Evolutionary conservation across 768 basidiomycete species (phyloP), one percentile per base, ranked within the genome.

Genomic region (Phanerodontia chrysosporium): DNA sequence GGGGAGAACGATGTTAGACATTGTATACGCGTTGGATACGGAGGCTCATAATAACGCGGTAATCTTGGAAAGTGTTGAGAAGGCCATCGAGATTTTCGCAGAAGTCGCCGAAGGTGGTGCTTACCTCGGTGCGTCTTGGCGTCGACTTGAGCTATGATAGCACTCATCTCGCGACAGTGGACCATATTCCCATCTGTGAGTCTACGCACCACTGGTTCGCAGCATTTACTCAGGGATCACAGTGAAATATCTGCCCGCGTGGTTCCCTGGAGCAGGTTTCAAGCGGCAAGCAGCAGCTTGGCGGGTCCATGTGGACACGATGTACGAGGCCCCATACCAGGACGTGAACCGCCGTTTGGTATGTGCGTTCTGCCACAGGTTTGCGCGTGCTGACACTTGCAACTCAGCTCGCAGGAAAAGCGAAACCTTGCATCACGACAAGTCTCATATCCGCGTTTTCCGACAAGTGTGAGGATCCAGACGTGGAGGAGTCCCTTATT

Each of bases 251-350:
- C 22, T 67, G 22, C 66, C 65, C 0, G 32, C 46, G 18, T 66
- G 66, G 66, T 45, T 64, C 29, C 66, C 66, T 54, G 66, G 66
- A 1, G 65, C 65, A n/a, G 51, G 36, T 2, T 67, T 66, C 35
- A 48, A 61, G 22, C 39, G 46, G 22, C 35, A 54, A 25, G 66
- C 66, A 12, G 28, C 14, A 18, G 29, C 9, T 1, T 51, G 49
- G 49, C 30, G 32, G 49, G 12, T 22, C 2, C 5, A 32, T 3
- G 49, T 51, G 9, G 49, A 51, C 29, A 29, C 14, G 5, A 51
- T 51, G 49, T 51, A n/a, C 13, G 29, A 30, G 21, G 30, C 29
- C 27, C n/a, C 32, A 51, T 3, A 8, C 16, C 16, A 32, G 29
- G 27, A 28, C 4, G 49, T 51, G 13, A 2, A 14, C 22, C 39